These are phyloP conservation scores for Rhinocladiella similis DNA, from an alignment of 2,329 filamentous ascomycete species.

Conservation along the genomic window DNA sequence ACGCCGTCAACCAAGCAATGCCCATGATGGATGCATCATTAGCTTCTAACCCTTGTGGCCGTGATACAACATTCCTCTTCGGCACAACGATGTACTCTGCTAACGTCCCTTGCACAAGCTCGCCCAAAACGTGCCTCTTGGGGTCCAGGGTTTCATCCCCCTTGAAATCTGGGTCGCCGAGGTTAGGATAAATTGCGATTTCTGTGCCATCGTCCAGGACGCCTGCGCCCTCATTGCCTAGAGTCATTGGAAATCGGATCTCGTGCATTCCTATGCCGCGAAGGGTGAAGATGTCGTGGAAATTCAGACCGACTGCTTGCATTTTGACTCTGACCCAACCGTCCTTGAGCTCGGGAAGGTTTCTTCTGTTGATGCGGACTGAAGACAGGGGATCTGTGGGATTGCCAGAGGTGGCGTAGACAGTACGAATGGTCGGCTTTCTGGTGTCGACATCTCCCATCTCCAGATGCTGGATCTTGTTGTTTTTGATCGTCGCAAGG, in stretches of 20 bases:
- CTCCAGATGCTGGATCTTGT: conserved; percentile 16
- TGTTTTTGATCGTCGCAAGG: conserved; percentile 5
- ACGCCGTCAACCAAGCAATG: conserved; percentile 22
- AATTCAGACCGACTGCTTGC: conserved; percentile 21
- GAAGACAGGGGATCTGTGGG: conserved; percentile 17
- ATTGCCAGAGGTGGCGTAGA: conserved; percentile 16
- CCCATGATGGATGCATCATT: conserved; percentile 19
- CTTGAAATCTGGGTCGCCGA: conserved; percentile 21
- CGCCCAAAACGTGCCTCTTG: conserved; percentile 18
- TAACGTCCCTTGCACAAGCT: conserved; percentile 17
- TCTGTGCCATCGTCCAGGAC: conserved; percentile 19
- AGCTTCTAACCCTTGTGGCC: conserved; percentile 14
- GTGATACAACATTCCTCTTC: conserved; percentile 14
- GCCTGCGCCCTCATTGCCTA: conserved; percentile 22
- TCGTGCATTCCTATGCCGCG: conserved; percentile 16
- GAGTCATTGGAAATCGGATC: conserved; percentile 20
- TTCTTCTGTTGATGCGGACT: conserved; percentile 8
- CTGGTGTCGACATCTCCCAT: conserved; percentile 16
- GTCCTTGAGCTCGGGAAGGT: conserved; percentile 9
- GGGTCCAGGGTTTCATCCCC: conserved; percentile 21
- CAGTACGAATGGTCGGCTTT: conserved; percentile 13
- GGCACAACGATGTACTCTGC: conserved; percentile 20
- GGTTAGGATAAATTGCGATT: conserved; percentile 16
- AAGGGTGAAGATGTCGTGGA: conserved; percentile 23
- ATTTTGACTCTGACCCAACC: conserved; percentile 20